Conservation (phyloP, 2,329 filamentous ascomycete genomes). For the Neofusicoccum kwambonambiense region DNA sequence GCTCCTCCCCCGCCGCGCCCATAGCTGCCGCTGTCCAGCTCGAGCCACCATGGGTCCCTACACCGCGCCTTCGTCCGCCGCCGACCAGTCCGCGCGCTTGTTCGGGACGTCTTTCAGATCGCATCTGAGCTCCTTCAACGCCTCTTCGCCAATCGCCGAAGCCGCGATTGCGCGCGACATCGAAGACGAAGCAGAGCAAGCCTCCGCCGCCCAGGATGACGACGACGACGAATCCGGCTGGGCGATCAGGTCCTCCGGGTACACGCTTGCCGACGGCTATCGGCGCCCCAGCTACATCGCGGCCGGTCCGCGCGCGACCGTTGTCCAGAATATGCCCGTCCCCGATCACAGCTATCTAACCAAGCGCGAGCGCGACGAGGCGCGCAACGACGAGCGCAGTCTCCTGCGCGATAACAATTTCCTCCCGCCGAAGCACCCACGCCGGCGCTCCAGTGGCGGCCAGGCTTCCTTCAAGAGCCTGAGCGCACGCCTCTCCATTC, state of each 20-base stretch:
- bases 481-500: conserved; percentile 29
- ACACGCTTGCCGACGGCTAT: conserved; percentile 63
- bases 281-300: conserved; percentile 75
- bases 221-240: conserved; percentile 40
- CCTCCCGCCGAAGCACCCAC: conserved; percentile 53
- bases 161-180: conserved; percentile 39
- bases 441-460: conserved; percentile 32
- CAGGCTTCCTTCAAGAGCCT: conserved; percentile 25
- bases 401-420: conserved; percentile 60
- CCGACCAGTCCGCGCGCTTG: conserved; percentile 6
- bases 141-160: conserved; percentile 36
- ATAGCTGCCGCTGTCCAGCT: background rate
- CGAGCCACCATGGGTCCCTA: conserved; percentile 6
- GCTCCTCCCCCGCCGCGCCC: background rate
- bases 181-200: conserved; percentile 28
- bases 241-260: conserved; percentile 41
- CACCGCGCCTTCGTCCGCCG: background rate
- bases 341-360: conserved; percentile 48
- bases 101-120: conserved; percentile 21
- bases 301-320: conserved; percentile 66
- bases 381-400: conserved; percentile 57
- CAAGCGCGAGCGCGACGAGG: conserved; percentile 53
- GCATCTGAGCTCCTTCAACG: conserved; percentile 21
- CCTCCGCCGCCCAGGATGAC: background rate
- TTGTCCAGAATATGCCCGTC: conserved; percentile 62